Evolutionary conservation across 2,329 filamentous ascomycete species (phyloP).

Genomic region (Botrytis porri): DNA sequence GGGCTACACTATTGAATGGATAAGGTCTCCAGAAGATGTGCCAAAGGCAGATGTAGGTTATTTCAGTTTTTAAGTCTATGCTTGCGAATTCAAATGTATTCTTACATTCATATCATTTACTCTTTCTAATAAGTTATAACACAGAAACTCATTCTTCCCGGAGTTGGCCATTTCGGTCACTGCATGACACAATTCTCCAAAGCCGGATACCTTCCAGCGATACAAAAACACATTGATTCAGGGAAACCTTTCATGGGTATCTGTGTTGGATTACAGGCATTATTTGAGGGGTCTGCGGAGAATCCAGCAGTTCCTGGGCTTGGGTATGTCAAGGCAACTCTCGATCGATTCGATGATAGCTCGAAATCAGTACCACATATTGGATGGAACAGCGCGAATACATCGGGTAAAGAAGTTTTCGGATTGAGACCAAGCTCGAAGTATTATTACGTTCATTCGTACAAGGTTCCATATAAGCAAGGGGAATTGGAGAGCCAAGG

Average conservation of each 20-base stretch:
- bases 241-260: constrained; percentile 99
- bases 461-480: constrained; percentile 72
- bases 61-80: neutral
- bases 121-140: neutral
- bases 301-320: constrained; percentile 70
- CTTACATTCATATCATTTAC: neutral
- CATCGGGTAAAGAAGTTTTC: constrained; percentile 63
- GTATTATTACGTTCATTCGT: constrained; percentile 99
- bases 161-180: constrained; percentile 96
- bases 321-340: constrained; percentile 65
- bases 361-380: constrained; percentile 97
- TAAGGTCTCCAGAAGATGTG: constrained; percentile 80
- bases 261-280: constrained; percentile 87
- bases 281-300: constrained; percentile 85
- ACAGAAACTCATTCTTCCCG: constrained; percentile 89
- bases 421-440: constrained; percentile 78
- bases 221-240: constrained; percentile 75
- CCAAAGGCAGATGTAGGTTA: constrained; percentile 72
- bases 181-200: constrained; percentile 80
- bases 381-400: constrained; percentile 91
- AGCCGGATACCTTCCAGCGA: constrained; percentile 79
- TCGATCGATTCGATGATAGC: constrained; percentile 73
- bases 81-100: neutral
- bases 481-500: constrained; percentile 76
- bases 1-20: constrained; percentile 90